Conservation (phyloP, 2,329 filamentous ascomycete genomes). For the Xylaria sp. region DNA sequence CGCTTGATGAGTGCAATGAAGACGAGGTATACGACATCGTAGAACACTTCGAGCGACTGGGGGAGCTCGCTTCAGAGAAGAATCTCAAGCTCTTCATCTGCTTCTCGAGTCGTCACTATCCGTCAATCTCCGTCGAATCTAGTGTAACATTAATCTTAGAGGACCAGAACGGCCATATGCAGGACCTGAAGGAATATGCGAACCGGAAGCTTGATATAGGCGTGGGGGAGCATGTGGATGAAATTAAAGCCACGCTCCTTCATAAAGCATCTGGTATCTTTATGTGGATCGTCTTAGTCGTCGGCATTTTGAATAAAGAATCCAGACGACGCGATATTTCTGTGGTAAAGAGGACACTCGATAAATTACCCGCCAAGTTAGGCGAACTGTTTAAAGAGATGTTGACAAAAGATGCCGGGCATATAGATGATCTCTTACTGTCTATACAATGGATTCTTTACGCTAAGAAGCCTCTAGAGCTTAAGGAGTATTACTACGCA, state of each 20-base stretch:
- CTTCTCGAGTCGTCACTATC: constrained; percentile 34
- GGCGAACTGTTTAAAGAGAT: constrained; percentile 22
- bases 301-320: constrained; percentile 28
- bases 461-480: neutral
- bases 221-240: neutral
- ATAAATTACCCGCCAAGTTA: constrained; percentile 14
- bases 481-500: constrained; percentile 22
- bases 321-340: neutral
- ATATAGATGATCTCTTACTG: constrained; percentile 17
- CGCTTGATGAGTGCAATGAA: constrained; percentile 61
- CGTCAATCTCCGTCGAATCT: constrained; percentile 48
- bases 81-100: neutral
- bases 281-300: constrained; percentile 28
- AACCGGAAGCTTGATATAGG: neutral
- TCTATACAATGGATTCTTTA: constrained; percentile 33
- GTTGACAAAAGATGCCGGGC: constrained; percentile 6
- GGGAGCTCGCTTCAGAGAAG: constrained; percentile 41
- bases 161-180: constrained; percentile 3
- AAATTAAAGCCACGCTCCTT: neutral
- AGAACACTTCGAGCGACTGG: constrained; percentile 55
- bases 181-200: constrained; percentile 19
- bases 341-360: neutral
- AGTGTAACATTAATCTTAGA: constrained; percentile 12
- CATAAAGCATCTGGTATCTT: constrained; percentile 27
- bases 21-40: constrained; percentile 57